Evolutionary conservation across 2,329 filamentous ascomycete species (phyloP), one percentile per base, ranked within the genome.

Genomic region (Ophiocordyceps sinensis): DNA sequence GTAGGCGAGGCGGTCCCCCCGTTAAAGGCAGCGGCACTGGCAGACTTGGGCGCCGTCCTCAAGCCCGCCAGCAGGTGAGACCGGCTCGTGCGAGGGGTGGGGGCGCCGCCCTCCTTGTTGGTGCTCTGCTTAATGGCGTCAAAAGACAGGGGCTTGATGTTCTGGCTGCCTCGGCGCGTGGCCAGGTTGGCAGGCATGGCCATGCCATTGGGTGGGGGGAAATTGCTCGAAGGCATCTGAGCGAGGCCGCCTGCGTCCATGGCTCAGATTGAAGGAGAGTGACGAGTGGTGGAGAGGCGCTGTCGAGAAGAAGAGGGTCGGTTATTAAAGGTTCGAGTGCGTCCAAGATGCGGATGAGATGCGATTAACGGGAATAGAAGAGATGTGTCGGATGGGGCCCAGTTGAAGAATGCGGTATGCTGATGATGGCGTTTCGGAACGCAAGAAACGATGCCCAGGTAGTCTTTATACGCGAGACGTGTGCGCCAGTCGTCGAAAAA

Each of bases 191-290:
- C 77, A 47, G 87, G 82, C 66, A 85, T 77, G 56, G 79, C 77
- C 53, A 94, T 71, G 53, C 77, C 80, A 62, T 75, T 75, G 58
- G 75, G 70, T 62, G 82, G 71, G 61, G 74, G 67, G 62, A 84
- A 84, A 63, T 80, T 75, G 71, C 80, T 85, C 72, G 86, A 89
- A 70, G 86, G 85, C 89, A 96, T 96, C 76, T 93, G 87, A 91
- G 87, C 82, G 72, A 94, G 85, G 91, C 87, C 86, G 76, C 89
- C 89, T 77, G 89, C 81, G 89, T 94, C 83, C 82, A 93, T 81
- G 52, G 63, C 66, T 72, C 68, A 66, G 57, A 35, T 35, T 19
- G 32, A 14, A 17, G 21, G 17, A 41, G 21, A 29, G 36, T 43
- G 36, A 42, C 15, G 29, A 41, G 43, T 36, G 45, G 42, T 43